These are phyloP conservation scores for Rhynchosporium agropyri DNA, from an alignment of 2,329 filamentous ascomycete genomes.

Conservation along the genomic window DNA sequence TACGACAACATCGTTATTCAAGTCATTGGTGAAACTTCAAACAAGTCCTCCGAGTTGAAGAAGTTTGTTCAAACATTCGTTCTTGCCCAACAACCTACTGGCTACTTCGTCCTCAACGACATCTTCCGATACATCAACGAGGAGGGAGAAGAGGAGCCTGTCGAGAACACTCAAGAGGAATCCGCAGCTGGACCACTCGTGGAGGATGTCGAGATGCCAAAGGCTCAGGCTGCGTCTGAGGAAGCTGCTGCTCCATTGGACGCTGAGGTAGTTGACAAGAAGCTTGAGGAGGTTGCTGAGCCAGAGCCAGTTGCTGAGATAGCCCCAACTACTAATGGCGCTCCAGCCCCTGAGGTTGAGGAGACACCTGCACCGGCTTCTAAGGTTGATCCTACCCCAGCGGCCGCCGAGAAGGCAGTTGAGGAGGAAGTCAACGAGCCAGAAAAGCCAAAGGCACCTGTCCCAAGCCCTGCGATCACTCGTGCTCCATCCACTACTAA, in stretches of 20 bases:
- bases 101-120: slow-evolving; percentile 98
- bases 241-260: slow-evolving; percentile 46
- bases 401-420: slow-evolving; percentile 55
- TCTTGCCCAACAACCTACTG: slow-evolving; percentile 91
- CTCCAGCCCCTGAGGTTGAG: slow-evolving; percentile 41
- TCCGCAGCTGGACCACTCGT: slow-evolving; percentile 34
- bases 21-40: slow-evolving; percentile 97
- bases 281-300: slow-evolving; percentile 67
- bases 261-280: slow-evolving; percentile 66
- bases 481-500: slow-evolving; percentile 38
- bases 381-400: slow-evolving; percentile 46
- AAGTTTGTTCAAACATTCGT: slow-evolving; percentile 99
- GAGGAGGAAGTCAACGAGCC: slow-evolving; percentile 58
- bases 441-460: slow-evolving; percentile 69
- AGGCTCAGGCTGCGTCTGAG: slow-evolving; percentile 42
- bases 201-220: slow-evolving; percentile 43
- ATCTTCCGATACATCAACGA: slow-evolving; percentile 94
- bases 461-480: slow-evolving; percentile 56
- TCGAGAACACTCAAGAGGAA: slow-evolving; percentile 46
- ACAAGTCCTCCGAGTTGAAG: slow-evolving; percentile 86
- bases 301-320: slow-evolving; percentile 45
- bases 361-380: slow-evolving; percentile 38
- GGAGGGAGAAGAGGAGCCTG: slow-evolving; percentile 73
- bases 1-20: slow-evolving; percentile 94
- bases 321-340: slow-evolving; percentile 48